A percentile compares a stretch with the other conserved stretches of the same genome.
Conservation (phyloP, 768 basidiomycete genomes). For the Phylloporus sp. region DNA sequence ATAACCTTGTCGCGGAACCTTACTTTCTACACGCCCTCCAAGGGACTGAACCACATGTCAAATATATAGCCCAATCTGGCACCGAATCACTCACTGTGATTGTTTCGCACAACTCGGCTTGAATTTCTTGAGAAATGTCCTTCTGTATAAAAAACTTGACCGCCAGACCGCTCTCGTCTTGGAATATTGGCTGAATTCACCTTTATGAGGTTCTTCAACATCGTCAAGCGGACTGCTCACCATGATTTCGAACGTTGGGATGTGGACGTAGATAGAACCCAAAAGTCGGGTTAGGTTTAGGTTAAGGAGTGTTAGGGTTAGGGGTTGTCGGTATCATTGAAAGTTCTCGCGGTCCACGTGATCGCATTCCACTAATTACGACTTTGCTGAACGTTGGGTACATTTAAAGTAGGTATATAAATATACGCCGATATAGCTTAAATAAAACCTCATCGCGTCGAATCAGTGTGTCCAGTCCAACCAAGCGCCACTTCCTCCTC, state of each 20-base stretch:
- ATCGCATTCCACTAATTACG: no score
- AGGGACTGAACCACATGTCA: constrained; percentile 45
- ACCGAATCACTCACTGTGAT: constrained; percentile 49
- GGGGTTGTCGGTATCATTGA: constrained; percentile 7
- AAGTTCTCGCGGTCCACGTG: no score
- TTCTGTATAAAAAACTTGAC: constrained; percentile 86
- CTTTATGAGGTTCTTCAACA: constrained; percentile 2
- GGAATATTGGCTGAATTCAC: constrained; percentile 59
- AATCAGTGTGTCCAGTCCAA: constrained; percentile 1
- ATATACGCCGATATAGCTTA: constrained; percentile 6
- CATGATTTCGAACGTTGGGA: constrained; percentile 11
- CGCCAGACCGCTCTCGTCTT: constrained; percentile 60
- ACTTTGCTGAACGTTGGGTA: no score
- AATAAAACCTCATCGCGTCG: constrained; percentile 5
- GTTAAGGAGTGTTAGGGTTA: constrained; percentile 17
- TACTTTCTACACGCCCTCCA: constrained; percentile 73
- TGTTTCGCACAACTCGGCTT: constrained; percentile 69
- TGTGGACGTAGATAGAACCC: constrained; percentile 22
- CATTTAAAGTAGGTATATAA: constrained; percentile 7
- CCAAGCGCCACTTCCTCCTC: constrained; percentile 8
- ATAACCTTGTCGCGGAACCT: constrained; percentile 75
- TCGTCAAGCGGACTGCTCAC: constrained; percentile 11
- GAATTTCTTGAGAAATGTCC: constrained; percentile 63
- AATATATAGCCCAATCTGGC: background rate
- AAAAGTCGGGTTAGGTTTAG: constrained; percentile 33